These are phyloP conservation scores for Kodamaea derodonti DNA, from an alignment of 1,139 yeast genomes.

Conservation along the genomic window DNA sequence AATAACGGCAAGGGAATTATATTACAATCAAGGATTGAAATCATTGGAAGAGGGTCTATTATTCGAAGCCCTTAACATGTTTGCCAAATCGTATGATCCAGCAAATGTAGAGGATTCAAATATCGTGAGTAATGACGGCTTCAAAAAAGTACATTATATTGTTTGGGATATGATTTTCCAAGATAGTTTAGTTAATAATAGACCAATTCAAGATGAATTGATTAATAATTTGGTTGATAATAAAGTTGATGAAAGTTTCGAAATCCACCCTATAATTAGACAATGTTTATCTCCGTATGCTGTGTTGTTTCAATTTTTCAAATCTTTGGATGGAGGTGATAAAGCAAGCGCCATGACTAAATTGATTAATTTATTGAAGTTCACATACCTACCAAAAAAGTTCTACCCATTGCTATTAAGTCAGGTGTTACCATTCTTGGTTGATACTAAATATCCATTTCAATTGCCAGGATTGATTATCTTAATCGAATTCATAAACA, in stretches of 20 bases:
- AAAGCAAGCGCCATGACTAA: conserved; percentile 24
- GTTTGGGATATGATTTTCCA: conserved; percentile 54
- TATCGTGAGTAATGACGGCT: conserved; percentile 23
- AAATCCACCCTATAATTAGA: conserved; percentile 53
- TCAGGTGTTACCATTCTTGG: conserved; percentile 46
- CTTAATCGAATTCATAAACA: conserved; percentile 47
- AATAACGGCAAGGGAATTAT: conserved; percentile 52
- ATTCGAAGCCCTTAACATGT: conserved; percentile 66
- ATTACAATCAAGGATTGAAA: conserved; percentile 37
- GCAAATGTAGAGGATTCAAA: conserved; percentile 13
- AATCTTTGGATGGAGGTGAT: conserved; percentile 20
- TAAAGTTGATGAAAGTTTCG: conserved; percentile 29
- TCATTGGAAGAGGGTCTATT: conserved; percentile 44
- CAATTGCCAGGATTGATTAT: conserved; percentile 44
- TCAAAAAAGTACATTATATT: conserved; percentile 37
- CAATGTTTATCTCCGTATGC: conserved; percentile 76
- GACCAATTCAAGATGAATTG: conserved; percentile 51
- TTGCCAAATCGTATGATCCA: conserved; percentile 61
- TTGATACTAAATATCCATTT: conserved; percentile 22
- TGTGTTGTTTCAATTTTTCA: conserved; percentile 51
- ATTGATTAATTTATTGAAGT: conserved; percentile 55
- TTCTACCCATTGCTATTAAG: conserved; percentile 49
- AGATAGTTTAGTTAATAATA: conserved; percentile 51
- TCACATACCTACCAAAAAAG: conserved; percentile 61
- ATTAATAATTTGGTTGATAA: conserved; percentile 51